Evolutionary conservation across 148 eudicot species (phyloP).

Genomic region (Arctostaphylos glauca): DNA sequence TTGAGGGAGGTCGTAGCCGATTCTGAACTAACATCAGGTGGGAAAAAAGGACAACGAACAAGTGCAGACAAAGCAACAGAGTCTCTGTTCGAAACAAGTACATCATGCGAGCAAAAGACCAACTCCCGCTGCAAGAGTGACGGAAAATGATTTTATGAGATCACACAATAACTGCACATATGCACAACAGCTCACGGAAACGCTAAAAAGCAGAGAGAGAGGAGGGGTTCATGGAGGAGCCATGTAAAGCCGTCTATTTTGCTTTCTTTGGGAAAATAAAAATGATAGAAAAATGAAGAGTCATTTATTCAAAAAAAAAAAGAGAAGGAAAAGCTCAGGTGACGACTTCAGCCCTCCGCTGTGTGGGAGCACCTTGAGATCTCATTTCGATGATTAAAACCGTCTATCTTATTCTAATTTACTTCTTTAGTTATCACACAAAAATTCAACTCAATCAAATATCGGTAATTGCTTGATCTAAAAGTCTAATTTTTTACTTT

Average conservation of each 20-base stretch:
- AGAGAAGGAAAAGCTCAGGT: neutral
- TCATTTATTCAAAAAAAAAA: no score
- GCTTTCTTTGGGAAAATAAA: no score
- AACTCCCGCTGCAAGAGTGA: constrained; percentile 74
- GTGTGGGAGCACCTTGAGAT: no score
- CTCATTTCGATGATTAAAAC: no score
- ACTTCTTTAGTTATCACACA: no score
- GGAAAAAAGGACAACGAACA: constrained; percentile 56
- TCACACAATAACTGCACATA: neutral
- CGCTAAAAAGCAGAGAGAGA: neutral
- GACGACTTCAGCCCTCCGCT: neutral
- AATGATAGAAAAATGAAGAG: neutral
- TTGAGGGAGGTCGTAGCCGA: constrained; percentile 86
- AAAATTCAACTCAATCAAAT: no score
- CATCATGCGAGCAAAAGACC: constrained; percentile 71
- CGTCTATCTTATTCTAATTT: no score
- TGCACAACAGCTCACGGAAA: neutral
- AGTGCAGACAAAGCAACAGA: constrained; percentile 51
- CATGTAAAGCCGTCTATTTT: neutral
- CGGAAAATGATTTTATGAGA: neutral
- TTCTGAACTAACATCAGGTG: constrained; percentile 85
- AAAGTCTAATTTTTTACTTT: no score
- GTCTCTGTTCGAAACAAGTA: constrained; percentile 68
- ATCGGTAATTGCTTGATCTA: no score
- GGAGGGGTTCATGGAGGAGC: neutral